These are phyloP conservation scores for Wickerhamomyces bovis DNA, from an alignment of 805 yeast species.

Conservation along the genomic window DNA sequence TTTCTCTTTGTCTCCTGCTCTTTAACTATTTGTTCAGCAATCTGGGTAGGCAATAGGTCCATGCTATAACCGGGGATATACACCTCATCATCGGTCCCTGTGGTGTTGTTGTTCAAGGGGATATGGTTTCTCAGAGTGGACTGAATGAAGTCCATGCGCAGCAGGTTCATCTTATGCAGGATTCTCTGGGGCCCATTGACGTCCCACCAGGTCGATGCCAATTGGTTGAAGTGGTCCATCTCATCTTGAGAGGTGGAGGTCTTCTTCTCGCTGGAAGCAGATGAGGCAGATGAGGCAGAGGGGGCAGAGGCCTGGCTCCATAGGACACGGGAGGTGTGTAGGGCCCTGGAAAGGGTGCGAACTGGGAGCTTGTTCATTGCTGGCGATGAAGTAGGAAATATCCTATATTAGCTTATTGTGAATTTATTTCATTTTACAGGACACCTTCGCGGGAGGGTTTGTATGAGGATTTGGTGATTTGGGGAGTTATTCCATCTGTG, in stretches of 20 bases:
- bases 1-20: constrained; percentile 47
- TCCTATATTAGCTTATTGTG: too few relatives aligned
- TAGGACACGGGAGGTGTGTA: background rate
- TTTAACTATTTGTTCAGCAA: constrained; percentile 38
- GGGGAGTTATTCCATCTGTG: too few relatives aligned
- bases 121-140: constrained; percentile 40
- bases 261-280: background rate
- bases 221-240: constrained; percentile 70
- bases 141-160: constrained; percentile 82
- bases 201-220: constrained; percentile 99
- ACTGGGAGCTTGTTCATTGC: background rate
- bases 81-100: constrained; percentile 39
- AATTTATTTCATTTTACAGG: too few relatives aligned
- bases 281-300: too few relatives aligned
- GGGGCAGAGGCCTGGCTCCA: background rate
- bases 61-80: constrained; percentile 76
- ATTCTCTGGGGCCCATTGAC: constrained; percentile 88
- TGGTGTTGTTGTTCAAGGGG: constrained; percentile 12
- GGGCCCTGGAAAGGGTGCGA: background rate
- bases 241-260: constrained; percentile 54
- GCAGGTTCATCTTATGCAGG: constrained; percentile 87
- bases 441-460: background rate
- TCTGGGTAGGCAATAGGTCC: constrained; percentile 56
- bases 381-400: too few relatives aligned
- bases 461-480: background rate